Evolutionary conservation across 164 flowering plant species (phyloP), one percentile per base, ranked within the genome.

Genomic region (Sextonia rubra): DNA sequence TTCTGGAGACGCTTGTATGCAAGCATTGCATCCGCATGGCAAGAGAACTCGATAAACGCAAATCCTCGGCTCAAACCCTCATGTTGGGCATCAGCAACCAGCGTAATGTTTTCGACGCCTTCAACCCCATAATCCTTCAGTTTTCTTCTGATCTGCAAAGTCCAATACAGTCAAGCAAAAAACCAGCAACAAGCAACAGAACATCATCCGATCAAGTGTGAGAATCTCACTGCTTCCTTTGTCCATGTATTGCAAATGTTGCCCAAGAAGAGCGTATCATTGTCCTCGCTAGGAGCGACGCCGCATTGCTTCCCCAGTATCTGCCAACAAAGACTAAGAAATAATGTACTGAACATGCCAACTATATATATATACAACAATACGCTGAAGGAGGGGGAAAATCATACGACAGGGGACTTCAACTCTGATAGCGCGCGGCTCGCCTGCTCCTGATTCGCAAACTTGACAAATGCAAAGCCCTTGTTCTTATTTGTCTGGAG

Each of bases 191-290:
- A 20, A 9, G 37, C 60, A 75, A 12, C 27, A 22, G 44, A 8
- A 49, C 7, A 69, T 66, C 44, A 22, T n/a, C n/a, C n/a, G 74
- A 32, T 17, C 47, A 30, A 66, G 22, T 22, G 60, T 23, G 55
- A 79, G 62, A 77, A 71, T 56, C 88, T 80, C 79, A 91, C 94
- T 73, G 97, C 97, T 82, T 90, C 97, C 79, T 85, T 90, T 69
- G 94, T 90, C 97, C 97, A 91, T 64, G 91, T 88, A 72, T 91
- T 91, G 85, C 90, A 88, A 56, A 91, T 86, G 82, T 90, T 91
- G 32, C 97, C 97, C 77, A 91, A 66, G 74, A 91, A 91, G 62
- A 91, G 74, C 2, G 88, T 82, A 71, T 91, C 90, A 76, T 87
- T 86, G 80, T 90, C 97, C 83, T 91, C 91, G 60, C 89, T 85